Evolutionary conservation across 371 early-diverging fungal species (phyloP), one percentile per base, ranked within the genome.

Genomic region (Mortierella sp.): DNA sequence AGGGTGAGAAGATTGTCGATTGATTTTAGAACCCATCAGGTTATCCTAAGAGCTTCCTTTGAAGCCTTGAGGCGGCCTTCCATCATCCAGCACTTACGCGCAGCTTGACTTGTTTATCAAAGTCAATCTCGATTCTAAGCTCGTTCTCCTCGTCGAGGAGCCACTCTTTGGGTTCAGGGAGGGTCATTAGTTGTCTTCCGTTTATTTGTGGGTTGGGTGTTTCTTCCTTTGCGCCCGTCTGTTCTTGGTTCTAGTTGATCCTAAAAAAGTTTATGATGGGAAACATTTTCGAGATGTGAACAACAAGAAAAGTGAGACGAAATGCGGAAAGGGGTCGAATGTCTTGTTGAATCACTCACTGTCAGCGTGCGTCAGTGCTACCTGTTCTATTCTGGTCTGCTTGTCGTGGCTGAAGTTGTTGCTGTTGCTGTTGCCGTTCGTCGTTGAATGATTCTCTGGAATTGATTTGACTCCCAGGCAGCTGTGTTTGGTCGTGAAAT

Each of bases 101-200:
- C 34, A 92, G 60, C 65, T 85, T 80, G 54, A 92, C 82, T 47
- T 88, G 87, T 50, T 75, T 75, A 31, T 81, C 81, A 84, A 91
- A 91, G 52, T 89, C 91, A 2, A 93, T 89, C 75, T 93, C 93
- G 77, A 93, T 85, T 50, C 93, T 88, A 55, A 93, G 89, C 82
- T 93, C 93, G 31, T 90, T 88, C 70, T 90, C 90, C 16, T 90
- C 79, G 3, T 80, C 80, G 71, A 93, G 87, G 60, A 72, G 73
- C 91, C 92, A 92, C 60, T 90, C 91, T 71, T 89, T 88, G 38
- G 80, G 79, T 42, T 73, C 89, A 26, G 75, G 72, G 28, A 47
- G 48, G 10, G 31, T 26, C 72, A 71, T 71, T 16, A 3, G 63
- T 2, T 31, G 34, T 63, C 8, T 14, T 19, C 16, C 16, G 13